These are phyloP conservation scores for Tulasnella sp. DNA, from an alignment of 768 basidiomycete species.

Conservation along the genomic window DNA sequence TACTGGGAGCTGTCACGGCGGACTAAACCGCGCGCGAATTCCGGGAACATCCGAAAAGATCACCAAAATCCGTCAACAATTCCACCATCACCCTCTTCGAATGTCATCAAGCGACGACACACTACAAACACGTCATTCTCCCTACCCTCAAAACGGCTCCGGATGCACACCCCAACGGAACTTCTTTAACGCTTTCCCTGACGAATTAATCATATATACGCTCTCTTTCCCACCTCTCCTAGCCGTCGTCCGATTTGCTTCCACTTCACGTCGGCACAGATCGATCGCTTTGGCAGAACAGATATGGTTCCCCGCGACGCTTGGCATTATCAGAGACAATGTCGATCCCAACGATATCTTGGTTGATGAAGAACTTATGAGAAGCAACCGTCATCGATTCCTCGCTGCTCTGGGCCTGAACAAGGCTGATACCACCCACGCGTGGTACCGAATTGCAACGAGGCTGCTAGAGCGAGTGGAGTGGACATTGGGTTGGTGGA, in stretches of 20 bases:
- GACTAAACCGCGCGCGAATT: background rate
- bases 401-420: background rate
- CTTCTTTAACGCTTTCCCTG: background rate
- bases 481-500: background rate
- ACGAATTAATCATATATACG: background rate
- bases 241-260: background rate
- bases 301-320: background rate
- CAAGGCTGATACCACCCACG: background rate
- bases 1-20: too few relatives aligned
- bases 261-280: background rate
- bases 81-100: background rate
- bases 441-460: background rate
- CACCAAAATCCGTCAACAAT: background rate
- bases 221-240: background rate
- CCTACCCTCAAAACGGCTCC: background rate
- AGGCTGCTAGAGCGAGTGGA: background rate
- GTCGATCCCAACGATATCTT: background rate
- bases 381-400: background rate
- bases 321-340: background rate
- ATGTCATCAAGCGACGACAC: background rate
- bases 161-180: background rate
- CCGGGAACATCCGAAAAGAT: background rate
- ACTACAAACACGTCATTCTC: background rate
- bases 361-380: slow-evolving; percentile 1
- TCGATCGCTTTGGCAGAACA: background rate